Evolutionary conservation across 768 basidiomycete genomes (phyloP), one percentile per base, ranked within the genome.

Genomic region (Psilocybe tampanensis): DNA sequence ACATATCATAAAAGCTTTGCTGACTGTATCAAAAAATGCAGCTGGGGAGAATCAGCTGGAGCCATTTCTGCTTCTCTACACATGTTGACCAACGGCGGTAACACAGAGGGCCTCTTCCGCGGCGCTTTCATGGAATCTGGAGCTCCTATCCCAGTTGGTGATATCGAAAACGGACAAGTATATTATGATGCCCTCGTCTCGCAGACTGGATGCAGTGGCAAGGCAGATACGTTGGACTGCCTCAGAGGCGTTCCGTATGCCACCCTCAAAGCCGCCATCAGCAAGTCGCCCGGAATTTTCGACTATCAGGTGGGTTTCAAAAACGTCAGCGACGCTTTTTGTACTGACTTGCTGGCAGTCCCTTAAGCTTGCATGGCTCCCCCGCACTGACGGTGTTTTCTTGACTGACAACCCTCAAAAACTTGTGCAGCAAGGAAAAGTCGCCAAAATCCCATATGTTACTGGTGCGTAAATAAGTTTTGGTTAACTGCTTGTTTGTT

Each of bases 1-100:
- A 24, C 13, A 23, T 55, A 2, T 15, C 8, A 18, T 26, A 12
- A 4, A 9, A 29, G 21, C 18, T 12, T 24, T 39, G 7, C 12
- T 57, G 13, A 44, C 17, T n/a, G 5, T 2, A 17, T 22, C 0
- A 11, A 18, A 23, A 39, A 42, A 19, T 29, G 12, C 32, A 75
- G 74, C 50, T 76, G 76, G 74, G 74, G 73, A 5, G 71, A 76
- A 66, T 77, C 76, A 45, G 73, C 75, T 1, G 86, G 86, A 9
- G 83, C 85, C 0, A 79, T 84, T 43, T 80, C 79, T 36, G 82
- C 77, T 13, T 69, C 77, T 3, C 58, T 82, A 23, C 84, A 86
- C 3, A 80, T 84, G 78, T 44, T 82, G 2, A 69, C 74, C 1
- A 76, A 81, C 61, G 71, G 68, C 4, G 82, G 81, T 1, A 67